Evolutionary conservation across 306 rosid genomes (phyloP), one percentile per base, ranked within the genome.

Genomic region (Acacia melanoxylon): DNA sequence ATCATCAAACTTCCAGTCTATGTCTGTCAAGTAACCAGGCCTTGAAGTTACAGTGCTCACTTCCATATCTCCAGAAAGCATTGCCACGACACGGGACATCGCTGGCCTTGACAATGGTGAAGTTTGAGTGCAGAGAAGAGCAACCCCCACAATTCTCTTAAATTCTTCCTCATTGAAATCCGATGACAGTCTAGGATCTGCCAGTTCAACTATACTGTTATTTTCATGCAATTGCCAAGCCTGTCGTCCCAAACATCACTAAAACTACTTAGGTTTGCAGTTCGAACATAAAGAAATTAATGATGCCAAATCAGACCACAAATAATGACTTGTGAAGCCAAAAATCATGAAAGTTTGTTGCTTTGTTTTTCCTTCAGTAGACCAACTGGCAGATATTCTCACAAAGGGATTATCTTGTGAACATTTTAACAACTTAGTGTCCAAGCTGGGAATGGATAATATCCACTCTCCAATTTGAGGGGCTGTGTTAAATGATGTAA

Each of bases 41-140:
- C 61, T 87, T 33, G 94, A 45, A 75, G 86, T 85, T 40, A 86
- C 89, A 44, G 82, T 2, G 66, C 81, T 59, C 87, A 91, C 94
- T 82, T 91, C 95, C 3, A 77, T 51, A 71, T 91, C 91, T 83
- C 95, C 94, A 0, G 88, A 68, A 77, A 93, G 91, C 95, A 93
- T 93, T 67, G 92, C 92, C 78, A 93, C 90, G 24, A 89, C 95
- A 4, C 89, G 89, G 3, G 95, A 91, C 97, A 93, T 93, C 2
- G 91, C 65, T 41, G 95, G 97, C 35, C 91, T 85, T 68, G 78
- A 82, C 16, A 44, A 22, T 35, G 95, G 94, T 17, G 92, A 83
- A 80, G 94, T 74, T 58, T 93, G 95, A 48, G 94, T 91, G 87
- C 95, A 93, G 78, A 85, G 44, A 61, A 89, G 88, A 16, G 90